A percentile compares a stretch with the other conserved stretches of the same genome.
phyloP scores from a whole-genome alignment of 2,329 filamentous ascomycete genomes.

The Harringtonia lauricola region DNA sequence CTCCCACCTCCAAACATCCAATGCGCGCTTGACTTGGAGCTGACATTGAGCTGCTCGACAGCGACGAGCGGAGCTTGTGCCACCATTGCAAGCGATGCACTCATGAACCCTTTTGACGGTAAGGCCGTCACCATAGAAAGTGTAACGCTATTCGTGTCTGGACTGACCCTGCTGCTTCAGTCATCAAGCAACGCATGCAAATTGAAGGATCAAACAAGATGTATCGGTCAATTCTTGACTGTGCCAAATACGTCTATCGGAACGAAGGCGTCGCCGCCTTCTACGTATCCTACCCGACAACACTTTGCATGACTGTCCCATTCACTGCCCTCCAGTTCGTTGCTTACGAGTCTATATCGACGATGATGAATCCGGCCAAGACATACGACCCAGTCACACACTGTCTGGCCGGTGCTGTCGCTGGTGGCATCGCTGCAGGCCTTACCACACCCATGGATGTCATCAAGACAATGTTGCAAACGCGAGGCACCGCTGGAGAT shows the following conservation, averaged over 20 bases:
- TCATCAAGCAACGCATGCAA: constrained; percentile 99
- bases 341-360: constrained; percentile 94
- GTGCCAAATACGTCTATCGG: constrained; percentile 77
- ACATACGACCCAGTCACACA: constrained; percentile 89
- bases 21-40: no score
- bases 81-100: constrained; percentile 91
- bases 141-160: no score
- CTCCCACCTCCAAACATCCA: no score
- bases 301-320: constrained; percentile 94
- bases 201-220: constrained; percentile 81
- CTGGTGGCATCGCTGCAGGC: constrained; percentile 85
- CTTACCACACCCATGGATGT: constrained; percentile 95
- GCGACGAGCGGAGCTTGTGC: constrained; percentile 88
- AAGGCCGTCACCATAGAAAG: no score
- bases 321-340: constrained; percentile 97
- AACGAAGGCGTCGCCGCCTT: constrained; percentile 85
- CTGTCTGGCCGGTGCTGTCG: constrained; percentile 82
- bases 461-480: constrained; percentile 95
- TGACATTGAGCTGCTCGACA: constrained; percentile 24
- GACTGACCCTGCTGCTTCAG: no score
- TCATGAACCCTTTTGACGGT: constrained; percentile 99
- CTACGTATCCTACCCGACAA: constrained; percentile 97
- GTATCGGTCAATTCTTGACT: constrained; percentile 79
- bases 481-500: constrained; percentile 70
- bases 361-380: constrained; percentile 76